Percentiles rank a stretch among this genome's conserved stretches.
These are phyloP conservation scores for Dunaliella primolecta DNA, from an alignment of 139 green algal species.

Conservation along the genomic window DNA sequence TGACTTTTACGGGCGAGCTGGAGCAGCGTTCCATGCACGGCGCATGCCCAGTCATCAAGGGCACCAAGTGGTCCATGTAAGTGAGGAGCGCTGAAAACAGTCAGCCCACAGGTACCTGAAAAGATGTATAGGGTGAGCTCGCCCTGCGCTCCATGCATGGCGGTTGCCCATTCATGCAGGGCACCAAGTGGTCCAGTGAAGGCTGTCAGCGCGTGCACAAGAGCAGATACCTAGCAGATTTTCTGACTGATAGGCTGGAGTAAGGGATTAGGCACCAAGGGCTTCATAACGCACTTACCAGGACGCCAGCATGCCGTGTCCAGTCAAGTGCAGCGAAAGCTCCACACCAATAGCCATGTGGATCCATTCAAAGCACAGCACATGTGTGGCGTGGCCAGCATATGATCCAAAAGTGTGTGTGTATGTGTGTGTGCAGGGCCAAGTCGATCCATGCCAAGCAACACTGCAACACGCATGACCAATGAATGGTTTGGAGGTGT, in stretches of 20 bases:
- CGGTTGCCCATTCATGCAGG: background rate
- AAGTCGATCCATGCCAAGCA: too few relatives aligned
- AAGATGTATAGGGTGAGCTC: too few relatives aligned
- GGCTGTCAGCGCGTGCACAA: background rate
- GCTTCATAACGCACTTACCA: too few relatives aligned
- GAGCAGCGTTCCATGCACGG: constrained; percentile 58
- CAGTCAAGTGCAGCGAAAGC: too few relatives aligned
- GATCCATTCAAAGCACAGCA: too few relatives aligned
- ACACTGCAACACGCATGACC: background rate
- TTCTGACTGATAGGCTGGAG: background rate
- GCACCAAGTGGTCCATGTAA: constrained; percentile 49
- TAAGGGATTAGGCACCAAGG: too few relatives aligned
- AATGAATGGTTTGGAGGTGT: background rate
- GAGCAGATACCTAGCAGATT: background rate
- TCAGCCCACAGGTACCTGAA: too few relatives aligned
- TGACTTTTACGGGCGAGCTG: constrained; percentile 53
- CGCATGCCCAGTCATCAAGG: constrained; percentile 65
- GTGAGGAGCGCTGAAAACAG: background rate
- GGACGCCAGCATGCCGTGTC: too few relatives aligned
- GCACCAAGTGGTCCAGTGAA: background rate
- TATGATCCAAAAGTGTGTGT: background rate
- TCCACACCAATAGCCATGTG: too few relatives aligned
- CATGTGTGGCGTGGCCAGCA: too few relatives aligned
- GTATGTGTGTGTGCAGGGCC: background rate
- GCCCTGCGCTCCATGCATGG: too few relatives aligned